These are phyloP conservation scores for Jaenimonas drosophilae DNA, from an alignment of 208 protist genomes.

Conservation along the genomic window DNA sequence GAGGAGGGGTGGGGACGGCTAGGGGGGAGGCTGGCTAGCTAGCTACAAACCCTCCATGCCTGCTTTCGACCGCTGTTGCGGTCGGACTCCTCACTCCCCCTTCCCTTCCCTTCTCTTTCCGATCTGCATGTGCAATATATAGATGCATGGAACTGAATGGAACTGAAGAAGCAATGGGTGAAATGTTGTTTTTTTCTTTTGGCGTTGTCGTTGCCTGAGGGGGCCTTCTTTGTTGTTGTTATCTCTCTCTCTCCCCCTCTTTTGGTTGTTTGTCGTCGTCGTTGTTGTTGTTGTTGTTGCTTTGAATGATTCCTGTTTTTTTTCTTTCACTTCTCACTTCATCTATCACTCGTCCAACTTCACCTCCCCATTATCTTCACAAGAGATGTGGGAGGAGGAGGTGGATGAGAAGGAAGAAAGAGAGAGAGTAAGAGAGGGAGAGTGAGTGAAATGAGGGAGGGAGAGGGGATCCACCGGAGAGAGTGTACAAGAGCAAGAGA, in stretches of 20 bases:
- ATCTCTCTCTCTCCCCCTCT: conserved; percentile 4
- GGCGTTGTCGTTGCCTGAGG: neutral
- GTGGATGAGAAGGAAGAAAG: neutral
- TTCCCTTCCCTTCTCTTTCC: neutral
- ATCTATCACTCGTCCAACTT: neutral
- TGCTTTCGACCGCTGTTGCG: neutral
- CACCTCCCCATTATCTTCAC: neutral
- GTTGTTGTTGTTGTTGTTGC: conserved; percentile 5
- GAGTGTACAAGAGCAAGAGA: too few relatives aligned
- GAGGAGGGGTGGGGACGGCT: too few relatives aligned
- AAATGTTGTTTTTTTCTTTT: neutral
- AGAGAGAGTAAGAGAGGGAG: neutral
- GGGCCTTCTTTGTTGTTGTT: conserved; percentile 1
- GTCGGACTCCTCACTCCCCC: neutral
- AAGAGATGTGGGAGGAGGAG: neutral
- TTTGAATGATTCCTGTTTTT: conserved; percentile 1
- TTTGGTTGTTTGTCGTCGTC: conserved; percentile 5
- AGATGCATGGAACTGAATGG: too few relatives aligned
- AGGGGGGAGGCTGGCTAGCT: too few relatives aligned
- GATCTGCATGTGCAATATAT: too few relatives aligned
- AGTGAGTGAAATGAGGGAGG: neutral
- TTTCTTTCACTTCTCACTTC: conserved; percentile 2
- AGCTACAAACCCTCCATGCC: too few relatives aligned
- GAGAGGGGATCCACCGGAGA: neutral
- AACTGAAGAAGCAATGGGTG: too few relatives aligned